phyloP scores from a whole-genome alignment of 805 yeast genomes.

The Brettanomyces nanus region DNA sequence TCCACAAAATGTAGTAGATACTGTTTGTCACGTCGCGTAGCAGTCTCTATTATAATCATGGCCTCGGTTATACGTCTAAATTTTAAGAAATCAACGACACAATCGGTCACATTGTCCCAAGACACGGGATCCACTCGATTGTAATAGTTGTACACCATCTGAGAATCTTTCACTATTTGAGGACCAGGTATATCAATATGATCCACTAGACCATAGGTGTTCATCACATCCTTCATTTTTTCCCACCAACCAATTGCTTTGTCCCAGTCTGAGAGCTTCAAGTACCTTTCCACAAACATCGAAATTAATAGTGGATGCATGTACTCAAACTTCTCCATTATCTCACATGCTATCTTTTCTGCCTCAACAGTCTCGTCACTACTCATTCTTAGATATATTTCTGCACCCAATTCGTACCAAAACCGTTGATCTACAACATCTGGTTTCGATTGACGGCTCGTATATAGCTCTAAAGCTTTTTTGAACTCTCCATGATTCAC shows the following conservation, averaged over 20 bases:
- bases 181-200: conserved; percentile 14
- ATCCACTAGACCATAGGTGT: conserved; percentile 19
- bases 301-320: conserved; percentile 27
- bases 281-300: conserved; percentile 27
- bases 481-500: conserved; percentile 24
- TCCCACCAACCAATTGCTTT: conserved; percentile 28
- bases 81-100: conserved; percentile 16
- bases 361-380: conserved; percentile 25
- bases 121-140: conserved; percentile 23
- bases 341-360: conserved; percentile 24
- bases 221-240: conserved; percentile 18
- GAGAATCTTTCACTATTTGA: conserved; percentile 14
- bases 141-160: conserved; percentile 20
- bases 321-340: conserved; percentile 25
- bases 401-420: conserved; percentile 46
- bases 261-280: conserved; percentile 17
- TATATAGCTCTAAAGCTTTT: conserved; percentile 31
- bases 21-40: conserved; percentile 16
- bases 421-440: conserved; percentile 34
- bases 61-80: conserved; percentile 13
- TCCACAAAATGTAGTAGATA: conserved; percentile 17
- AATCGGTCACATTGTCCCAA: conserved; percentile 19
- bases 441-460: conserved; percentile 24
- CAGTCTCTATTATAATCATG: conserved; percentile 13
- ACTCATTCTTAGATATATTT: conserved; percentile 28